Conservation (phyloP, 352 stramenopile species). For the Globisporangium alternatum region DNA sequence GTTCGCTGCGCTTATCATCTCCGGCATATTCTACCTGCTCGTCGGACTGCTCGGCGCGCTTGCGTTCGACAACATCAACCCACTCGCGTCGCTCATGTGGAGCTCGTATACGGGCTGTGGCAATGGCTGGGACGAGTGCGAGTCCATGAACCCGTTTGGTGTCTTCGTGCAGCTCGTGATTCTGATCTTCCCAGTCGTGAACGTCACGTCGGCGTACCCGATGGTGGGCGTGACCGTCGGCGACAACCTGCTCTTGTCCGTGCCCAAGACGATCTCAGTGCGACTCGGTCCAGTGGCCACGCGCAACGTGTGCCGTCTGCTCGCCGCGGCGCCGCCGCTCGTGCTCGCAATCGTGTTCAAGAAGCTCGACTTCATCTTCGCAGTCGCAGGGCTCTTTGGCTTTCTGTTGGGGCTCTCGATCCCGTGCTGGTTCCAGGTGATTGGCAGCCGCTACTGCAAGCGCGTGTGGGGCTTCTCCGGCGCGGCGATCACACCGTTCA, state of each 20-base stretch:
- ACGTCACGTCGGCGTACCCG: slow-evolving; percentile 81
- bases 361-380: slow-evolving; percentile 86
- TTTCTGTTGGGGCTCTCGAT: slow-evolving; percentile 79
- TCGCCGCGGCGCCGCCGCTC: slow-evolving; percentile 64
- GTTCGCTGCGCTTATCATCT: slow-evolving; percentile 60
- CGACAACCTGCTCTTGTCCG: slow-evolving; percentile 85
- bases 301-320: slow-evolving; percentile 59
- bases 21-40: slow-evolving; percentile 69
- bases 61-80: slow-evolving; percentile 78
- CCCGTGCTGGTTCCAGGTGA: slow-evolving; percentile 82
- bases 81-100: slow-evolving; percentile 79
- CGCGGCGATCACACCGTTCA: slow-evolving; percentile 73
- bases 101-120: slow-evolving; percentile 74
- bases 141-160: slow-evolving; percentile 42
- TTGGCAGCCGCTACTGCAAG: slow-evolving; percentile 76
- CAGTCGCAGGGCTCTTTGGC: slow-evolving; percentile 71
- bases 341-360: slow-evolving; percentile 81
- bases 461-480: slow-evolving; percentile 64
- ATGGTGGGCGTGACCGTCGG: slow-evolving; percentile 83
- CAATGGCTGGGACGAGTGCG: slow-evolving; percentile 68
- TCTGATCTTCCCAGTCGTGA: slow-evolving; percentile 80
- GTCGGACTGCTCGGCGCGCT: slow-evolving; percentile 71
- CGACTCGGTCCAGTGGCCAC: slow-evolving; percentile 43
- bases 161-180: slow-evolving; percentile 74
- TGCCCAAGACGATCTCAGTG: slow-evolving; percentile 55